These are phyloP conservation scores for Backusella parvicylindrica DNA, from an alignment of 192 early-diverging fungal genomes.

Conservation along the genomic window DNA sequence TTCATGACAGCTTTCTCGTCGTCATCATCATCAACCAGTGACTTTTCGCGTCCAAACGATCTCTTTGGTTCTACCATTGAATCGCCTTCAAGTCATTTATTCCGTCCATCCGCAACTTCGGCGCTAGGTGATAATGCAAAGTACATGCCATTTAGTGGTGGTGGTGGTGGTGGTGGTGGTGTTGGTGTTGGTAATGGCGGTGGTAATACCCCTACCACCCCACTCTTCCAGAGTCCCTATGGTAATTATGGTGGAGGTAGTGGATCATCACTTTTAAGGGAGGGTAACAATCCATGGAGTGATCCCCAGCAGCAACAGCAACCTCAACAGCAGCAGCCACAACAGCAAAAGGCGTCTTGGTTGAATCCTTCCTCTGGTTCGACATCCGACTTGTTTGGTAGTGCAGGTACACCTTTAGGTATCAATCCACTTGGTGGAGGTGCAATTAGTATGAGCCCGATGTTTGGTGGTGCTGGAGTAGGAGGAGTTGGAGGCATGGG, in stretches of 20 bases:
- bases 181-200: not conserved
- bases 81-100: not conserved
- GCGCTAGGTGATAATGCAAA: not conserved
- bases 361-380: not conserved
- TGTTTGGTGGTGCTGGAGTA: not conserved
- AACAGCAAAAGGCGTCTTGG: not conserved
- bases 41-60: not conserved
- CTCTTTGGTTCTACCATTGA: not conserved
- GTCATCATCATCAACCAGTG: not conserved
- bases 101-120: not conserved
- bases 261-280: not conserved
- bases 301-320: not conserved
- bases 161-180: not conserved
- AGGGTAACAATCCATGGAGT: constrained; percentile 1
- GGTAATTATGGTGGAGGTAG: constrained; percentile 2
- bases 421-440: not conserved
- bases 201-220: not conserved
- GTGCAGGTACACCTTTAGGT: not conserved
- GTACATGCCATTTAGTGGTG: constrained; percentile 10
- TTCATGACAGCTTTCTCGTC: constrained; percentile 56
- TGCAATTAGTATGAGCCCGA: not conserved
- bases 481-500: constrained; percentile 5
- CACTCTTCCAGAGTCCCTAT: constrained; percentile 19
- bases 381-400: not conserved
- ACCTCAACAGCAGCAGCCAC: constrained; percentile 1